Conservation (phyloP, 345 rosid species). For the Mangifera indica region DNA sequence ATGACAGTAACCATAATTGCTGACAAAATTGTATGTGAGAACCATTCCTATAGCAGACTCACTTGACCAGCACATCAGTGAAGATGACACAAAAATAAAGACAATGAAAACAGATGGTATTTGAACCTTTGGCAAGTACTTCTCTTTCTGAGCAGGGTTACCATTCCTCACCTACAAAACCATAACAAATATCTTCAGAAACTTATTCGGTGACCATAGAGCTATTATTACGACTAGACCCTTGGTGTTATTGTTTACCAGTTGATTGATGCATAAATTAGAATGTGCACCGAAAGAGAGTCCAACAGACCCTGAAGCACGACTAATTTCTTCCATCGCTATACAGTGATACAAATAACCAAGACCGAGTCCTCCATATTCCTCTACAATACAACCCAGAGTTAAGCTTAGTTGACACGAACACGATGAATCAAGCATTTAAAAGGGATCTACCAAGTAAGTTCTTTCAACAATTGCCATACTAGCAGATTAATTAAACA, state of each 20-base stretch:
- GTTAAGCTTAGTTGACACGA: neutral
- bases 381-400: conserved; percentile 50
- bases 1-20: neutral
- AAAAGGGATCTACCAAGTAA: neutral
- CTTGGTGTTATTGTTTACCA: conserved; percentile 50
- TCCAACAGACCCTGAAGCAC: conserved; percentile 89
- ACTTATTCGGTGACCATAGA: neutral
- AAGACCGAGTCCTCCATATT: conserved; percentile 94
- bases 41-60: neutral
- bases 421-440: neutral
- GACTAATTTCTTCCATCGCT: conserved; percentile 90
- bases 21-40: neutral
- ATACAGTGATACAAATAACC: conserved; percentile 92
- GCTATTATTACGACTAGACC: neutral
- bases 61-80: neutral
- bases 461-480: neutral
- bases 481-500: neutral
- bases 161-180: conserved; percentile 77
- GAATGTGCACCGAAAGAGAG: conserved; percentile 95
- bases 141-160: conserved; percentile 68
- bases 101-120: neutral
- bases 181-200: conserved; percentile 12
- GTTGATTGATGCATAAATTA: conserved; percentile 88
- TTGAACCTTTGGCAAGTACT: conserved; percentile 85
- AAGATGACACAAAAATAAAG: neutral